Percentiles rank a stretch among this genome's conserved stretches.
These are phyloP conservation scores for Angophora floribunda DNA, from an alignment of 345 rosid genomes.

Conservation along the genomic window DNA sequence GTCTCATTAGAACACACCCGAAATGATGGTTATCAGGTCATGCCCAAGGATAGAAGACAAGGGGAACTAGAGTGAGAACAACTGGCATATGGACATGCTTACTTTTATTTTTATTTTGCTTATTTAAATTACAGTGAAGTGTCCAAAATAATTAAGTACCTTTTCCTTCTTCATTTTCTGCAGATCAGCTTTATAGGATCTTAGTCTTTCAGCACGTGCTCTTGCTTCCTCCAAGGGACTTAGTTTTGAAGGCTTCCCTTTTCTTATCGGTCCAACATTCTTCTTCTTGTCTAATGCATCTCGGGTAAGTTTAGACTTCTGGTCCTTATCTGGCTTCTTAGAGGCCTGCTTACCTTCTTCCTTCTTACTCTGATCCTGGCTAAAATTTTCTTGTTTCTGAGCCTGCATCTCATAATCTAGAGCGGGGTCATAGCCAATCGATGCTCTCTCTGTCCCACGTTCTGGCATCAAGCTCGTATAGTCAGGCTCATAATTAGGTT, in stretches of 20 bases:
- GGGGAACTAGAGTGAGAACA: not conserved
- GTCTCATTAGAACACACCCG: not conserved
- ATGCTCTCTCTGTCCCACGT: slow-evolving; percentile 47
- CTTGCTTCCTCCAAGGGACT: slow-evolving; percentile 90
- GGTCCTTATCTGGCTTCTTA: slow-evolving; percentile 49
- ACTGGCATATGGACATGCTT: not conserved
- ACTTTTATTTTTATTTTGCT: not conserved
- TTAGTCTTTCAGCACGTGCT: slow-evolving; percentile 90
- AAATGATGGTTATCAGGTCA: not conserved
- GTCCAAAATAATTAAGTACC: slow-evolving; percentile 23
- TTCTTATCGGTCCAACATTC: slow-evolving; percentile 63
- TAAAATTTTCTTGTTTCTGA: slow-evolving; percentile 14
- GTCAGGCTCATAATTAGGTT: slow-evolving; percentile 65
- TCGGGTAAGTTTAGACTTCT: slow-evolving; percentile 37
- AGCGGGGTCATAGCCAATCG: slow-evolving; percentile 64
- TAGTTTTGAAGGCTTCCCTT: slow-evolving; percentile 70
- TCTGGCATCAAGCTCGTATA: slow-evolving; percentile 70
- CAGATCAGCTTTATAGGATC: slow-evolving; percentile 88
- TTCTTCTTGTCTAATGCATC: slow-evolving; percentile 55
- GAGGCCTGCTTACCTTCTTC: slow-evolving; percentile 29
- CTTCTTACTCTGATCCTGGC: slow-evolving; percentile 31
- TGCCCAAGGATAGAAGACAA: not conserved
- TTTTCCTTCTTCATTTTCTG: slow-evolving; percentile 92
- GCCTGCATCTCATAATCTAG: slow-evolving; percentile 64
- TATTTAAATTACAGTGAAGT: not conserved